phyloP scores from a whole-genome alignment of 2,329 filamentous ascomycete genomes.

The Beauveria australis region DNA sequence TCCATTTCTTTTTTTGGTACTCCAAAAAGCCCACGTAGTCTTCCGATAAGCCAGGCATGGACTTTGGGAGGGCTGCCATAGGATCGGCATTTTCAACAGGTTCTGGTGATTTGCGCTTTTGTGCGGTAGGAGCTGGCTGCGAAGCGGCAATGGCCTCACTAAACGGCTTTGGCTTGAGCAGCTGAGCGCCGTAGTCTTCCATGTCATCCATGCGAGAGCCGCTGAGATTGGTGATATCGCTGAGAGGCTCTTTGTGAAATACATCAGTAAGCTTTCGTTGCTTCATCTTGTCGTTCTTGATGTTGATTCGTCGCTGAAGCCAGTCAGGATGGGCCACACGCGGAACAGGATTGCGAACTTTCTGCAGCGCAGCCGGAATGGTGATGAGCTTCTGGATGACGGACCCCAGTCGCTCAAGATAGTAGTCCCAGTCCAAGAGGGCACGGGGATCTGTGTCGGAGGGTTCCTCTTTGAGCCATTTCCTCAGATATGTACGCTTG shows the following conservation, averaged over 20 bases:
- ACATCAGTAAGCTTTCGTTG: conserved; percentile 98
- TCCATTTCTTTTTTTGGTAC: conserved; percentile 99
- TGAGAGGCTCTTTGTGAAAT: conserved; percentile 63
- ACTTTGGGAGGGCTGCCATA: conserved; percentile 70
- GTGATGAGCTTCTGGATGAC: conserved; percentile 99
- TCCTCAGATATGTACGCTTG: conserved; percentile 82
- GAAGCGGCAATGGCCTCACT: conserved; percentile 48
- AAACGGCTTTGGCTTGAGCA: conserved; percentile 57
- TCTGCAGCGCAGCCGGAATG: conserved; percentile 92
- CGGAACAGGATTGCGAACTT: conserved; percentile 88
- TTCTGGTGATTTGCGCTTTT: conserved; percentile 70
- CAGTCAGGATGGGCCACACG: conserved; percentile 92
- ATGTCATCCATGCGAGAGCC: conserved; percentile 55
- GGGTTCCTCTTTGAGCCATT: conserved; percentile 93
- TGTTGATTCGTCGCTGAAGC: conserved; percentile 86
- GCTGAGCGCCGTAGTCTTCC: conserved; percentile 69
- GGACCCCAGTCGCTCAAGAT: conserved; percentile 87
- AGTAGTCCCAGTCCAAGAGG: conserved; percentile 95
- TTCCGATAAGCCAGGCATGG: conserved; percentile 76
- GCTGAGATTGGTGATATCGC: conserved; percentile 62
- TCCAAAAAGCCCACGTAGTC: conserved; percentile 83
- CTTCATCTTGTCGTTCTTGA: conserved; percentile 95
- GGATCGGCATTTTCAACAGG: conserved; percentile 63
- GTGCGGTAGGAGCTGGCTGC: conserved; percentile 36
- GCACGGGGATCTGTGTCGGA: conserved; percentile 81